Evolutionary conservation across 352 stramenopile genomes (phyloP).

Genomic region (Phytophthora pinifolia): DNA sequence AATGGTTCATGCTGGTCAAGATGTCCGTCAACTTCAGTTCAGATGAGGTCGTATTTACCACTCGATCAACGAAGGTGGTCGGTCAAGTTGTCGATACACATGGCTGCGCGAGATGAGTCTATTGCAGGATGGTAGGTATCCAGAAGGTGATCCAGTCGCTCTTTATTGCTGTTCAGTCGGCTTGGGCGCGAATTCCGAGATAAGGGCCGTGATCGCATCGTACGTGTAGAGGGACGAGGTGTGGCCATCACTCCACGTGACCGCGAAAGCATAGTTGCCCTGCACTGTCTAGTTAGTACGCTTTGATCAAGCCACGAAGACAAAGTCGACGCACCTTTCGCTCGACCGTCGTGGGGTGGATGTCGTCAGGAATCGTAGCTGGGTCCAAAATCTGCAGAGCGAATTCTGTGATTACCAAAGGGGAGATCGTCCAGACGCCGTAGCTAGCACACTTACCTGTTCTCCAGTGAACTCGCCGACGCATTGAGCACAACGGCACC

Average conservation of each 20-base stretch:
- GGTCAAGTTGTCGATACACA: too few species aligned
- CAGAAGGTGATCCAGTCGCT: too few species aligned
- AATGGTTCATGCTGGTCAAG: neutral
- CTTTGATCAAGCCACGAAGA: neutral
- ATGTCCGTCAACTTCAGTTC: too few species aligned
- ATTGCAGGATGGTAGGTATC: too few species aligned
- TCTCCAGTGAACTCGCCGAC: constrained; percentile 87
- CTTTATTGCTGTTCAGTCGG: constrained; percentile 14
- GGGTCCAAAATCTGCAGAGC: constrained; percentile 65
- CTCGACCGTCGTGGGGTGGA: constrained; percentile 78
- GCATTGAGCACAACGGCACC: constrained; percentile 83
- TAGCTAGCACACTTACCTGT: constrained; percentile 40
- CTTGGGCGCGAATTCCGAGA: constrained; percentile 40
- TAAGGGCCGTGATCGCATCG: constrained; percentile 70
- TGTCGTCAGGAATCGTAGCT: constrained; percentile 70
- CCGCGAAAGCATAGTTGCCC: constrained; percentile 97
- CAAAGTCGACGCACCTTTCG: constrained; percentile 54
- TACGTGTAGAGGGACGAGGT: constrained; percentile 97
- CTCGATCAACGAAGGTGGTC: too few species aligned
- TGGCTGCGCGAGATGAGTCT: too few species aligned
- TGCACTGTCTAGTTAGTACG: constrained; percentile 30
- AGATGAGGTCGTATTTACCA: too few species aligned
- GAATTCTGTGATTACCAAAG: neutral
- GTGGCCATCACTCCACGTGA: constrained; percentile 98
- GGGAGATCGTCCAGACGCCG: neutral